phyloP scores from a whole-genome alignment of 2,329 filamentous ascomycete genomes.

The Xylaria sp. region DNA sequence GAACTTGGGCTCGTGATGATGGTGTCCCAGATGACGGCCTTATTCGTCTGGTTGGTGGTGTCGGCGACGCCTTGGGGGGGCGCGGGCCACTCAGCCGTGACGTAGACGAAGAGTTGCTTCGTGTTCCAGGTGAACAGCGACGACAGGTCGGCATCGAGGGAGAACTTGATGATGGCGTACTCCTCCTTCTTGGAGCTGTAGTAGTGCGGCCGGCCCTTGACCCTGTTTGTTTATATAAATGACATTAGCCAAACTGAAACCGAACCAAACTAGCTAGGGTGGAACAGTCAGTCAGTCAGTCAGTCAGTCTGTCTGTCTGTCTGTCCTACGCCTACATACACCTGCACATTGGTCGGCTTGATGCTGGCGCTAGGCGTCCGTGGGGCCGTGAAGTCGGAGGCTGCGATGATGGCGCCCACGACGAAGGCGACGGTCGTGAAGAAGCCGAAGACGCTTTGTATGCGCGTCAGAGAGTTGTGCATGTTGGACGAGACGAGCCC shows the following conservation, averaged over 20 bases:
- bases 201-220: conserved; percentile 94
- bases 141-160: conserved; percentile 88
- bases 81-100: conserved; percentile 79
- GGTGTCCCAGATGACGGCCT: conserved; percentile 93
- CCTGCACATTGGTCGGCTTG: conserved; percentile 80
- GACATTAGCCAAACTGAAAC: conserved; percentile 17
- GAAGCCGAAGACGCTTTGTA: conserved; percentile 96
- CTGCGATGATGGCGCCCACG: conserved; percentile 81
- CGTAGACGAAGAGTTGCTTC: conserved; percentile 96
- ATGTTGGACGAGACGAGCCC: conserved; percentile 63
- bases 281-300: too few species aligned
- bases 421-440: conserved; percentile 94
- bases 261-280: too few species aligned
- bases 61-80: conserved; percentile 47
- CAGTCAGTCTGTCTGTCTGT: too few species aligned
- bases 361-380: conserved; percentile 75
- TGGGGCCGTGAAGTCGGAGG: conserved; percentile 78
- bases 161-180: conserved; percentile 94
- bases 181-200: conserved; percentile 93
- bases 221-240: conserved; percentile 59
- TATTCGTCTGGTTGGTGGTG: conserved; percentile 62
- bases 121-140: conserved; percentile 99
- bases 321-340: conserved; percentile 64
- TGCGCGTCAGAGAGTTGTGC: conserved; percentile 86
- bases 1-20: conserved; percentile 85